Evolutionary conservation across 2,329 filamentous ascomycete genomes (phyloP).

Genomic region (Phaeosphaeriaceae sp.): DNA sequence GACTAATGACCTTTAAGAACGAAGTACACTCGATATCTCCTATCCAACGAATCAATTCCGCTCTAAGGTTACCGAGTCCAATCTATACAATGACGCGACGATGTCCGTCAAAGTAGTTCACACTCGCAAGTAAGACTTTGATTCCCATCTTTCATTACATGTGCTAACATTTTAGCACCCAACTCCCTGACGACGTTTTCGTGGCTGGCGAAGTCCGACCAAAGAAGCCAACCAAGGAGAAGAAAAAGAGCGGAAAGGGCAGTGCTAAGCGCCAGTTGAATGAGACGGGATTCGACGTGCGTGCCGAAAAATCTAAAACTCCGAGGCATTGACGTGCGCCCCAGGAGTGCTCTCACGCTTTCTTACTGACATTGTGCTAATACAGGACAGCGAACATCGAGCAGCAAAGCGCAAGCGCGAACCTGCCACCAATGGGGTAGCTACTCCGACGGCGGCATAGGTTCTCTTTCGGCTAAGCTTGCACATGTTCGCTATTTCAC

Average conservation of each 20-base stretch:
- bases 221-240: conserved; percentile 51
- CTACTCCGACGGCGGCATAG: conserved; percentile 38
- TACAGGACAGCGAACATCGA: conserved; percentile 44
- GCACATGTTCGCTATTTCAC: conserved; percentile 35
- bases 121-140: conserved; percentile 75
- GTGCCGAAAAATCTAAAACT: conserved; percentile 37
- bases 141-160: neutral
- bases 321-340: conserved; percentile 22
- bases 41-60: conserved; percentile 88
- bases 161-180: conserved; percentile 65
- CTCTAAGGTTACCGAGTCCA: conserved; percentile 76
- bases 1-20: conserved; percentile 45
- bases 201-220: conserved; percentile 70
- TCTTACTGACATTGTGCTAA: conserved; percentile 46
- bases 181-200: conserved; percentile 91
- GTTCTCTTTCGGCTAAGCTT: conserved; percentile 36
- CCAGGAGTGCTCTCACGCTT: conserved; percentile 25
- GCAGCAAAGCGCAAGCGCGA: conserved; percentile 43
- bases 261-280: conserved; percentile 52
- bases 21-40: conserved; percentile 76
- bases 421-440: conserved; percentile 36
- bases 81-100: conserved; percentile 74
- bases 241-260: conserved; percentile 39
- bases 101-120: conserved; percentile 83
- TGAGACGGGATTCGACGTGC: conserved; percentile 55